phyloP scores from a whole-genome alignment of 306 rosid species.

The Quercus aquifolioides region DNA sequence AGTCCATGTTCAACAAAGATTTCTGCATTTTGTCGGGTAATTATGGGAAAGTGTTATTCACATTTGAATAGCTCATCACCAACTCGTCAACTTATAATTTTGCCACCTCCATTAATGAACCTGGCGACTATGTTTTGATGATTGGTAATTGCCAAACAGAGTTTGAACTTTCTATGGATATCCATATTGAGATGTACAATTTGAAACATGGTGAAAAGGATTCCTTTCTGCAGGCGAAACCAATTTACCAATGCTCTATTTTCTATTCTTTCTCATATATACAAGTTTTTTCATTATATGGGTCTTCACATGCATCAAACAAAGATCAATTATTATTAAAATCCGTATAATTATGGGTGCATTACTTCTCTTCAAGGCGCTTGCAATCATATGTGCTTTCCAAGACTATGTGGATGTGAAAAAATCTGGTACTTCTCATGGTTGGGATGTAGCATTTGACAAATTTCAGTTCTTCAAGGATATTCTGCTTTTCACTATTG shows the following conservation, averaged over 20 bases:
- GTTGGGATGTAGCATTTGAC: conserved; percentile 13
- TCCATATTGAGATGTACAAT: too few species aligned
- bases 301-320: background rate
- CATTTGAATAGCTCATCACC: too few species aligned
- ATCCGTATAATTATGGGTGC: conserved; percentile 6
- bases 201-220: too few species aligned
- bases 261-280: background rate
- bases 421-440: conserved; percentile 2
- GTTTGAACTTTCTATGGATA: too few species aligned
- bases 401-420: background rate
- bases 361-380: conserved; percentile 6
- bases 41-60: too few species aligned
- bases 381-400: background rate
- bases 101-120: too few species aligned
- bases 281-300: background rate
- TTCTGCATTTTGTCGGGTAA: too few species aligned
- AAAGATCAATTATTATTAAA: background rate
- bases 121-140: too few species aligned
- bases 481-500: conserved; percentile 11
- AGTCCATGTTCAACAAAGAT: too few species aligned
- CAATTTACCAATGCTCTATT: background rate
- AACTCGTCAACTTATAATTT: too few species aligned
- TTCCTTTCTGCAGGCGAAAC: too few species aligned
- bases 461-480: background rate
- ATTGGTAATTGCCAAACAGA: too few species aligned